These are phyloP conservation scores for Malus fusca DNA, from an alignment of 306 rosid species.

Conservation along the genomic window DNA sequence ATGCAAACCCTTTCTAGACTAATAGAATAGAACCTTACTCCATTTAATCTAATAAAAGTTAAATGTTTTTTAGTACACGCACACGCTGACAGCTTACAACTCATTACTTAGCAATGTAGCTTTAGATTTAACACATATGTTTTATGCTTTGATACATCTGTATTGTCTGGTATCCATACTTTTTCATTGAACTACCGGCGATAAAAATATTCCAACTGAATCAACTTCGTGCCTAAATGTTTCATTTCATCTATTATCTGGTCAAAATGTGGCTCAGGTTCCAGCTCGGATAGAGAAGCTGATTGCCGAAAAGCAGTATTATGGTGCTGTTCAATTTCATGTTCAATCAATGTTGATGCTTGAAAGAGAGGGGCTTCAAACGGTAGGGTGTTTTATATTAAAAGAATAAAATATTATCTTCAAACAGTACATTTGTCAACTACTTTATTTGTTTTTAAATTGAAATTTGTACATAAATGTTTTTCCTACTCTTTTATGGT, in stretches of 20 bases:
- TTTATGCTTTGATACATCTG: not conserved
- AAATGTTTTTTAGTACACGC: not conserved
- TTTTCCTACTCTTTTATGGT: not conserved
- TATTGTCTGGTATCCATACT: not conserved
- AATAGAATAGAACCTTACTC: too few species aligned
- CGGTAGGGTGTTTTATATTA: constrained; percentile 31
- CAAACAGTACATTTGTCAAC: constrained; percentile 57
- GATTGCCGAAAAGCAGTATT: constrained; percentile 83
- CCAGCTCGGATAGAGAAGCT: constrained; percentile 88
- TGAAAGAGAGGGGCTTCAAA: constrained; percentile 93
- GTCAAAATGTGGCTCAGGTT: constrained; percentile 55
- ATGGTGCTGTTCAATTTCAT: constrained; percentile 93
- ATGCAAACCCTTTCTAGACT: too few species aligned
- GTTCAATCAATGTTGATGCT: constrained; percentile 88
- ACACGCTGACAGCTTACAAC: not conserved
- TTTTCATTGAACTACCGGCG: not conserved
- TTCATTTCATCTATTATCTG: constrained; percentile 1
- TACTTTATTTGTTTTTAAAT: constrained; percentile 6
- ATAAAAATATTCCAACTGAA: not conserved
- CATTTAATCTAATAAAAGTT: too few species aligned
- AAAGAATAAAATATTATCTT: constrained; percentile 20
- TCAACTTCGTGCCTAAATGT: not conserved
- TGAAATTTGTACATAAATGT: not conserved
- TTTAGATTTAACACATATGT: not conserved
- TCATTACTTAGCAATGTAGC: not conserved